Percentiles rank a stretch among this genome's conserved stretches.
These are phyloP conservation scores for Talaromyces nanjingensis DNA, from an alignment of 495 filamentous ascomycete species.

Conservation along the genomic window DNA sequence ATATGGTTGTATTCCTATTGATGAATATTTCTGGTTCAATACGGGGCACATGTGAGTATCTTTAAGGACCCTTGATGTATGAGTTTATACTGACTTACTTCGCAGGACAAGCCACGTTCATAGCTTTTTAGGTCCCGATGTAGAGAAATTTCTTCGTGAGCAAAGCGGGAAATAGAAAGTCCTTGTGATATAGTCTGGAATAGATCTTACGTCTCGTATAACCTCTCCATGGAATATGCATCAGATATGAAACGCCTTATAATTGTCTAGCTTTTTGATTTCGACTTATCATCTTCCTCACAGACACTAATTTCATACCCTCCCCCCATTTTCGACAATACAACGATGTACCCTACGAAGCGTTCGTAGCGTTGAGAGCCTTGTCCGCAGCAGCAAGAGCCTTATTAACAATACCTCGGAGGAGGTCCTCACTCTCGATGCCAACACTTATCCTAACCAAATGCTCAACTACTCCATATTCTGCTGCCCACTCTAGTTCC, in stretches of 20 bases:
- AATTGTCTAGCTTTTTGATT: not conserved
- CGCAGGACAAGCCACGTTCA: not conserved
- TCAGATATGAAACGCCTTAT: not conserved
- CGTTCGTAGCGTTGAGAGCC: not conserved
- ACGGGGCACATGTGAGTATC: not conserved
- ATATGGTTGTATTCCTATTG: not conserved
- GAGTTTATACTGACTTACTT: not conserved
- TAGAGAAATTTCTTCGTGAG: not conserved
- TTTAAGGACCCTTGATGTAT: not conserved
- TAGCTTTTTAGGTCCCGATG: not conserved
- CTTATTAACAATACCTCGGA: not conserved
- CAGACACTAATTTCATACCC: not conserved
- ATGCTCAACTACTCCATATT: constrained; percentile 13
- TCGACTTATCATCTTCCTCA: not conserved
- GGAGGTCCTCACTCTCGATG: constrained; percentile 10
- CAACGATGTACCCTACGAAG: not conserved
- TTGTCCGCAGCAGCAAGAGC: not conserved
- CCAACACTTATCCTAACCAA: constrained; percentile 21
- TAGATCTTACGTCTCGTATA: not conserved
- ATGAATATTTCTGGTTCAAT: not conserved
- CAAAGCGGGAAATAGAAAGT: not conserved
- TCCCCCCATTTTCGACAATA: not conserved
- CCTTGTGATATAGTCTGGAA: not conserved
- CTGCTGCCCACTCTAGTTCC: constrained; percentile 18
- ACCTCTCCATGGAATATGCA: not conserved